Evolutionary conservation across 768 basidiomycete genomes (phyloP), one percentile per base, ranked within the genome.

Genomic region (Psilocybe cubensis): DNA sequence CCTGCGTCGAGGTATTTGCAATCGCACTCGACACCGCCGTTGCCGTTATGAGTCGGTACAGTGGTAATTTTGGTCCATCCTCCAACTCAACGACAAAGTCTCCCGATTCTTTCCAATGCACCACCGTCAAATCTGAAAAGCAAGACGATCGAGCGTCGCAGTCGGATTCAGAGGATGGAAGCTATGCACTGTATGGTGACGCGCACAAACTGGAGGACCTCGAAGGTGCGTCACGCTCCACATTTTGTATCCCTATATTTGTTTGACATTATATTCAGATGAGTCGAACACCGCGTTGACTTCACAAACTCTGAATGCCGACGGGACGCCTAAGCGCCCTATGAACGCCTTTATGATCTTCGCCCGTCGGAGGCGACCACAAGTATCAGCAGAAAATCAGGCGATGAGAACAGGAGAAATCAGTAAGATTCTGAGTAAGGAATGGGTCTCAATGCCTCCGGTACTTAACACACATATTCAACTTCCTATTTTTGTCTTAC

Each of bases 281-380:
- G 75, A 76, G 54, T 66, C 74, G 54, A 72, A 73, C 52, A 56
- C 66, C 33, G 74, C 86, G 2, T 72, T 92, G 68, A 93, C 86
- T 18, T 84, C 83, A 3, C 92, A 94, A 72, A 86, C 89, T 12
- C 81, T 94, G 56, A 94, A 94, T 69, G 80, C 89, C 1, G 92
- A 94, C 64, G 92, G 92, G 24, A 93, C 91, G 45, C 92, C 92
- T 23, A 93, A 93, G 69, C 86, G 92, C 11, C 92, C 92, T 29
- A 94, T 94, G 92, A 94, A 94, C 70, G 92, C 92, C 20, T 94
- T 94, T 77, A 94, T 94, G 92, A 94, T 94, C 58, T 94, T 93
- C 65, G 92, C 92, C 59, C 84, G 92, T 21, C 82, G 87, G 51
- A 81, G 92, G 56, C 78, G 92, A 41, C 92, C 92, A 17, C 89